Evolutionary conservation across 2,329 filamentous ascomycete species (phyloP).

Genomic region (Shiraia sp.): DNA sequence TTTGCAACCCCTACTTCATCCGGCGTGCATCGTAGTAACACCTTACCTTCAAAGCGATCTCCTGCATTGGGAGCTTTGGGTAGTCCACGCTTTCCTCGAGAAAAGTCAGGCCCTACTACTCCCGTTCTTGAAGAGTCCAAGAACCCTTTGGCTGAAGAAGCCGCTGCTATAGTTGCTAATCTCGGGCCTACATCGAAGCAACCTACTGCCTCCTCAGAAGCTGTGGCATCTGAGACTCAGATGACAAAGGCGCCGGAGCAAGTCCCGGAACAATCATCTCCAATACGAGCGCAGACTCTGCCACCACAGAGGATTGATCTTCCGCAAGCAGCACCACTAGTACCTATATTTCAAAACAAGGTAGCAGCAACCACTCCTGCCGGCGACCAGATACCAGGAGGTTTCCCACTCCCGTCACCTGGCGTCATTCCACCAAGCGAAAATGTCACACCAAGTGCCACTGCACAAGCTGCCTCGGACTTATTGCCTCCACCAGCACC

Average conservation of each 20-base stretch:
- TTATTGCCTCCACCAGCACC: slow-evolving; percentile 23
- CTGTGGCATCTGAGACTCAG: neutral
- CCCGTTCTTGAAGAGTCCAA: slow-evolving; percentile 44
- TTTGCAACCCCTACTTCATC: slow-evolving; percentile 48
- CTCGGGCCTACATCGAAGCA: slow-evolving; percentile 12
- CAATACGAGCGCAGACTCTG: slow-evolving; percentile 23
- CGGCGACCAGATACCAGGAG: slow-evolving; percentile 56
- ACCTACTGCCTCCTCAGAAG: slow-evolving; percentile 1
- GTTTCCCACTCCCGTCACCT: slow-evolving; percentile 60
- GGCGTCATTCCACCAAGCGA: slow-evolving; percentile 47
- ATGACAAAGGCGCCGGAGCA: slow-evolving; percentile 11
- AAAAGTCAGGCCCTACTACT: slow-evolving; percentile 58
- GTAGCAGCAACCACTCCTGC: slow-evolving; percentile 33
- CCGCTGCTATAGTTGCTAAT: slow-evolving; percentile 11
- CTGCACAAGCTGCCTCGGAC: slow-evolving; percentile 20
- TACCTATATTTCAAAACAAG: slow-evolving; percentile 22
- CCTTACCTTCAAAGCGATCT: slow-evolving; percentile 87
- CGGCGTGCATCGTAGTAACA: slow-evolving; percentile 81
- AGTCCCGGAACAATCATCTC: slow-evolving; percentile 7
- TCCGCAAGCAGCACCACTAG: slow-evolving; percentile 18
- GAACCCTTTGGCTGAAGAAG: slow-evolving; percentile 19
- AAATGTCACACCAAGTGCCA: slow-evolving; percentile 38
- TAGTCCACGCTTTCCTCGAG: slow-evolving; percentile 35
- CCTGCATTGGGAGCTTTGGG: slow-evolving; percentile 66
- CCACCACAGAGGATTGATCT: slow-evolving; percentile 30